Conservation (phyloP, 2,329 filamentous ascomycete species). For the Aspergillus sp. region DNA sequence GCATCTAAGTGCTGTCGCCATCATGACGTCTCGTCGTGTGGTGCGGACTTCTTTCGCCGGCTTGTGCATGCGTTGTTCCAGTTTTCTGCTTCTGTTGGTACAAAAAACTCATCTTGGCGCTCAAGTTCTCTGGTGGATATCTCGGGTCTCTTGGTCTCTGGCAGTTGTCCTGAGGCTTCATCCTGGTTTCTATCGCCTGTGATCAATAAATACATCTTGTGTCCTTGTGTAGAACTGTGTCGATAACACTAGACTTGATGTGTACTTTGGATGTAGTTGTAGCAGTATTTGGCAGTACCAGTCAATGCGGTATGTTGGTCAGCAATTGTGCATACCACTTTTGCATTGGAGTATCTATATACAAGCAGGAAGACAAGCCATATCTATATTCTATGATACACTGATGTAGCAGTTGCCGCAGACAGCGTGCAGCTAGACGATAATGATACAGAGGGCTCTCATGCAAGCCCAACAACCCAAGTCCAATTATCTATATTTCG, state of each 20-base stretch:
- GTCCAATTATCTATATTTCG: constrained; percentile 16
- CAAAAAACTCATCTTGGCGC: constrained; percentile 4
- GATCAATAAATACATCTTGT: constrained; percentile 10
- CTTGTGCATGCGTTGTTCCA: constrained; percentile 2
- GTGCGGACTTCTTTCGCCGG: too few species aligned
- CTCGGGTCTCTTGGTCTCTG: neutral
- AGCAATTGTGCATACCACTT: too few species aligned
- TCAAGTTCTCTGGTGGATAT: constrained; percentile 4
- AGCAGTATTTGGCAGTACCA: too few species aligned
- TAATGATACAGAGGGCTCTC: too few species aligned
- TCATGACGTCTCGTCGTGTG: too few species aligned
- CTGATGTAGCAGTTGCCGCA: too few species aligned
- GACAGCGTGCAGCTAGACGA: too few species aligned
- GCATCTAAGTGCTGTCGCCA: constrained; percentile 15
- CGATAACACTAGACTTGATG: neutral
- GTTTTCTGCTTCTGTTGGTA: constrained; percentile 11
- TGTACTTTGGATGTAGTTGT: neutral
- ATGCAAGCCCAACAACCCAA: too few species aligned
- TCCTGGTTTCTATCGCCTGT: constrained; percentile 11
- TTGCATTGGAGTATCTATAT: too few species aligned
- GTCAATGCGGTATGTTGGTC: too few species aligned
- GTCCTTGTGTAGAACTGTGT: constrained; percentile 13
- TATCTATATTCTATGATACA: too few species aligned
- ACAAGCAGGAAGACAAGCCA: too few species aligned
- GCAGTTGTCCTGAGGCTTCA: constrained; percentile 1